These are phyloP conservation scores for Pilaira anomala DNA, from an alignment of 192 early-diverging fungal genomes.

Conservation along the genomic window DNA sequence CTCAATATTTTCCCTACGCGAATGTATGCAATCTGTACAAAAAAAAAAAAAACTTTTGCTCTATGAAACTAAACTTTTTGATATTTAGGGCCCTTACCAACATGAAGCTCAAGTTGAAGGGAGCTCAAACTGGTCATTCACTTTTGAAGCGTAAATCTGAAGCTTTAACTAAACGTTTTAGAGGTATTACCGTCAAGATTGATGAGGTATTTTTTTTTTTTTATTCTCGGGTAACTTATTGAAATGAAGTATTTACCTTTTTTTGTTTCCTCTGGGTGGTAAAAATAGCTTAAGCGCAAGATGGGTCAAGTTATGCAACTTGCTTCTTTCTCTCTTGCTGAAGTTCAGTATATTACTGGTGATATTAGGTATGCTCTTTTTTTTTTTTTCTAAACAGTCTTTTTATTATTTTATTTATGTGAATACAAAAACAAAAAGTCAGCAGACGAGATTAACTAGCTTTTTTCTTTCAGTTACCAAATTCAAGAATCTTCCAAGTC, in stretches of 20 bases:
- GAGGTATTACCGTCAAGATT: constrained; percentile 94
- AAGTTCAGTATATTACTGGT: constrained; percentile 95
- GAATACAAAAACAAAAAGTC: background rate
- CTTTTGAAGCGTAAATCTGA: constrained; percentile 98
- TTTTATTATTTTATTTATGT: background rate
- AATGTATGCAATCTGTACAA: constrained; percentile 60
- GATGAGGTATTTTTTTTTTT: constrained; percentile 68
- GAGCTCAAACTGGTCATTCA: constrained; percentile 96
- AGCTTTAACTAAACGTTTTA: constrained; percentile 92
- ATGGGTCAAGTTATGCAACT: constrained; percentile 99
- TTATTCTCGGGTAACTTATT: background rate
- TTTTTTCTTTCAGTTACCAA: constrained; percentile 66
- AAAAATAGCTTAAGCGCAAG: constrained; percentile 82
- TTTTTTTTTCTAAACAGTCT: background rate
- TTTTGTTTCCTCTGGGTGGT: constrained; percentile 5
- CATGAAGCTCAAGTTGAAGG: constrained; percentile 95
- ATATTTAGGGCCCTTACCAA: constrained; percentile 82
- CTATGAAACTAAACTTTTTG: background rate
- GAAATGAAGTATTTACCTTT: constrained; percentile 5
- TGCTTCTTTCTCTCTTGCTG: constrained; percentile 96
- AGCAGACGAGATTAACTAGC: background rate
- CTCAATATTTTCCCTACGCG: constrained; percentile 94
- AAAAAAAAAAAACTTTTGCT: background rate
- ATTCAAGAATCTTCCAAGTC: constrained; percentile 91
- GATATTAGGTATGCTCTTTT: constrained; percentile 73